Conservation (phyloP, 1,284 basidiomycete species). For the Omphalotus olearius region DNA sequence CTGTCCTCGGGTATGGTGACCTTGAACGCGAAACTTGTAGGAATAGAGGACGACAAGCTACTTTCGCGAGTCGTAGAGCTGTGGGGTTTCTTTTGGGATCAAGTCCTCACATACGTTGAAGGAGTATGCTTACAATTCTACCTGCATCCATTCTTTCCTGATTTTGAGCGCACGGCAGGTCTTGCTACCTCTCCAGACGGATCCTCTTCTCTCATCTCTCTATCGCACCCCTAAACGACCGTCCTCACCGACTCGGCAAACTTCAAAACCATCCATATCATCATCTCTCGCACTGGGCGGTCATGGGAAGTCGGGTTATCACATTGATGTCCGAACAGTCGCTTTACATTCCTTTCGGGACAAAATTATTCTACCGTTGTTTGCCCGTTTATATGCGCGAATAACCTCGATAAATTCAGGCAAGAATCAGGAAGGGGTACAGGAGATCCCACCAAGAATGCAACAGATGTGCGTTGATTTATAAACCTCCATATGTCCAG, state of each 20-base stretch:
- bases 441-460: slow-evolving; percentile 53
- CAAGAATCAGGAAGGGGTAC: slow-evolving; percentile 44
- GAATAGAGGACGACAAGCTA: slow-evolving; percentile 71
- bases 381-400: slow-evolving; percentile 47
- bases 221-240: slow-evolving; percentile 62
- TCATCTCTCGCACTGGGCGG: slow-evolving; percentile 13
- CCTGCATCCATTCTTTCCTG: too few relatives aligned
- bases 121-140: slow-evolving; percentile 41
- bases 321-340: slow-evolving; percentile 78
- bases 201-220: slow-evolving; percentile 61
- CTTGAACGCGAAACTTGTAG: slow-evolving; percentile 78
- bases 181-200: slow-evolving; percentile 73
- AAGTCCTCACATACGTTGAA: slow-evolving; percentile 87
- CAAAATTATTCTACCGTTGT: slow-evolving; percentile 67
- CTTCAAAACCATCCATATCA: slow-evolving; percentile 36
- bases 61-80: slow-evolving; percentile 78
- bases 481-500: not conserved
- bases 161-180: slow-evolving; percentile 39
- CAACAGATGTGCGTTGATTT: slow-evolving; percentile 62
- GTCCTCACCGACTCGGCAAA: slow-evolving; percentile 52
- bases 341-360: slow-evolving; percentile 82
- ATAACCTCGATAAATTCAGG: slow-evolving; percentile 39
- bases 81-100: slow-evolving; percentile 95
- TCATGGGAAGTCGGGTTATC: slow-evolving; percentile 22
- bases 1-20: slow-evolving; percentile 90